Evolutionary conservation across 192 early-diverging fungal species (phyloP).

Genomic region (Spizellomyces punctatus): DNA sequence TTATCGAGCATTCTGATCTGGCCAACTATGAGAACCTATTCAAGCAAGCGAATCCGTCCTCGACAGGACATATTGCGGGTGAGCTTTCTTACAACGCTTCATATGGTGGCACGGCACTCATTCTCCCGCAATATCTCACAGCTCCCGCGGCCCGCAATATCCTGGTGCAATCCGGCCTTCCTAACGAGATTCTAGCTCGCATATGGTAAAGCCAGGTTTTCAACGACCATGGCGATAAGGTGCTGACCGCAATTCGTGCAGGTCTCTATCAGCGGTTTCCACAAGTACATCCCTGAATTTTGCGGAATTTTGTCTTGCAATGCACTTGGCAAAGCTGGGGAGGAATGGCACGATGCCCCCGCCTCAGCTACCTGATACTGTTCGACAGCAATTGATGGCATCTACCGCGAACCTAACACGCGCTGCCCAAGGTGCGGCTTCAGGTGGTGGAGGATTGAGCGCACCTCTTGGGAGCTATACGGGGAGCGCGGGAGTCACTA

Average conservation of each 20-base stretch:
- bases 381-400: constrained; percentile 42
- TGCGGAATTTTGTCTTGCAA: constrained; percentile 53
- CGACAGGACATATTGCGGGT: constrained; percentile 38
- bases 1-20: constrained; percentile 40
- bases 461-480: background rate
- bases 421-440: background rate
- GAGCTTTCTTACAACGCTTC: background rate
- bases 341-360: constrained; percentile 42
- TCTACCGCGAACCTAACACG: constrained; percentile 22
- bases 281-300: constrained; percentile 40
- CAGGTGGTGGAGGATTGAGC: background rate
- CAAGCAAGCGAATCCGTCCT: constrained; percentile 33
- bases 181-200: constrained; percentile 33
- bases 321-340: constrained; percentile 48
- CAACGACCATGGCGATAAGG: background rate
- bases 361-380: constrained; percentile 38
- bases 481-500: background rate
- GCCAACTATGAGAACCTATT: constrained; percentile 39
- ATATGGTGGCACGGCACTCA: background rate
- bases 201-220: constrained; percentile 28
- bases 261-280: constrained; percentile 43
- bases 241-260: constrained; percentile 10
- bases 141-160: constrained; percentile 29
- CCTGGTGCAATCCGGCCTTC: constrained; percentile 31
- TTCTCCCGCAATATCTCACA: background rate